A percentile compares a stretch with the other conserved stretches of the same genome.
Evolutionary conservation across 208 protist species (phyloP).

Genomic region (Trypanosoma lewisi): DNA sequence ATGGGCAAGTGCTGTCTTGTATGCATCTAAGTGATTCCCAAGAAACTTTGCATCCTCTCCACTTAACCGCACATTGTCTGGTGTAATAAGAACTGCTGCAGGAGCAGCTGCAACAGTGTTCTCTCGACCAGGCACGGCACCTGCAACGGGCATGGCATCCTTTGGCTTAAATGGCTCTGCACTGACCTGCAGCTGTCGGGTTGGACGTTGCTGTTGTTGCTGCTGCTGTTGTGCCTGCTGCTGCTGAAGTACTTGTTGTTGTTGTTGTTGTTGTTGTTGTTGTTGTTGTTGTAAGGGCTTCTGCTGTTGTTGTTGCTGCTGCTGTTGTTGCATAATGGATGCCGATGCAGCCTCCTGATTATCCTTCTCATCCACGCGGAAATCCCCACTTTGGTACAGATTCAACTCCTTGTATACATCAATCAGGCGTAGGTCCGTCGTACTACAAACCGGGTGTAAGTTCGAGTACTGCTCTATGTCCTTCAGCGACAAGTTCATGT

Average conservation of each 20-base stretch:
- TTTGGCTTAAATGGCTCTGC: constrained; percentile 88
- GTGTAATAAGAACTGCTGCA: constrained; percentile 49
- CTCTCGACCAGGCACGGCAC: neutral
- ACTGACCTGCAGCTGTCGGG: constrained; percentile 68
- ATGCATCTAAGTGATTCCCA: constrained; percentile 24
- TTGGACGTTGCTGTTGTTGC: constrained; percentile 29
- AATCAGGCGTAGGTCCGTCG: constrained; percentile 37
- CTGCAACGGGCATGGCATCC: constrained; percentile 29
- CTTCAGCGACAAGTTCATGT: constrained; percentile 52
- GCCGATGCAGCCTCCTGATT: constrained; percentile 24
- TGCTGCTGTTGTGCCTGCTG: constrained; percentile 25
- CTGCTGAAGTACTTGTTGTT: constrained; percentile 10
- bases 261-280: constrained; percentile 2
- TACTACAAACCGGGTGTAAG: constrained; percentile 25
- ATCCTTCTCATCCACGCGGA: constrained; percentile 59
- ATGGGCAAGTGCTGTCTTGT: constrained; percentile 40
- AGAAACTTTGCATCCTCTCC: constrained; percentile 34
- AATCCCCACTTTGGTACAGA: constrained; percentile 71
- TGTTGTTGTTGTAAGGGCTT: constrained; percentile 10
- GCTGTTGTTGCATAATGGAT: constrained; percentile 18
- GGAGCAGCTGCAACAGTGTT: constrained; percentile 27
- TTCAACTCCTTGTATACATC: constrained; percentile 72
- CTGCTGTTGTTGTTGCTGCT: constrained; percentile 12
- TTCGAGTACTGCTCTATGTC: constrained; percentile 39
- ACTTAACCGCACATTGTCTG: constrained; percentile 46